Percentiles rank a stretch among this genome's conserved stretches.
phyloP scores from a whole-genome alignment of 2,329 filamentous ascomycete genomes.

The Fusarium miscanthi region DNA sequence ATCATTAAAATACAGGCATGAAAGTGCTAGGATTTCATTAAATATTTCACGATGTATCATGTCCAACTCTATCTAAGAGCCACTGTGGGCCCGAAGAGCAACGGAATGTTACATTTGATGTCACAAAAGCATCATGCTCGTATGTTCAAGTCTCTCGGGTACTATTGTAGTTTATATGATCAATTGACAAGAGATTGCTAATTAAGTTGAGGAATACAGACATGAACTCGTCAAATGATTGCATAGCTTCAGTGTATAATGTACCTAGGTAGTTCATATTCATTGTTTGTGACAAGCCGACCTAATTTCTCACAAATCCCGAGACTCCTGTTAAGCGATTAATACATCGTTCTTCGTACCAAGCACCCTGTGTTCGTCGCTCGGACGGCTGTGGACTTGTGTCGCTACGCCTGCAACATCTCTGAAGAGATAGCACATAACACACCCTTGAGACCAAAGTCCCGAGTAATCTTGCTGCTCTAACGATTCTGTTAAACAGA shows the following conservation, averaged over 20 bases:
- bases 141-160: background rate
- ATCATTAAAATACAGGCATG: background rate
- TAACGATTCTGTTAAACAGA: background rate
- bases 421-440: background rate
- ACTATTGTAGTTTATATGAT: background rate
- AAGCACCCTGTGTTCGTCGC: background rate
- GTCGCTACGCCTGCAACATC: background rate
- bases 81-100: background rate
- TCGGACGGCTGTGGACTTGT: background rate
- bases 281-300: background rate
- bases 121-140: background rate
- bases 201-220: no score
- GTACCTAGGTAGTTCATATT: background rate
- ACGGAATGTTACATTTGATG: background rate
- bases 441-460: background rate
- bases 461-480: background rate
- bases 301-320: background rate
- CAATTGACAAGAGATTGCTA: no score
- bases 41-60: no score
- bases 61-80: background rate
- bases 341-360: background rate
- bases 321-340: background rate
- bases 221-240: background rate
- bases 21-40: background rate
- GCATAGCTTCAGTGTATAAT: background rate